A percentile compares a stretch with the other conserved stretches of the same genome.
Conservation (phyloP, 1,139 yeast genomes). For the Lodderomyces metapsilosis region DNA sequence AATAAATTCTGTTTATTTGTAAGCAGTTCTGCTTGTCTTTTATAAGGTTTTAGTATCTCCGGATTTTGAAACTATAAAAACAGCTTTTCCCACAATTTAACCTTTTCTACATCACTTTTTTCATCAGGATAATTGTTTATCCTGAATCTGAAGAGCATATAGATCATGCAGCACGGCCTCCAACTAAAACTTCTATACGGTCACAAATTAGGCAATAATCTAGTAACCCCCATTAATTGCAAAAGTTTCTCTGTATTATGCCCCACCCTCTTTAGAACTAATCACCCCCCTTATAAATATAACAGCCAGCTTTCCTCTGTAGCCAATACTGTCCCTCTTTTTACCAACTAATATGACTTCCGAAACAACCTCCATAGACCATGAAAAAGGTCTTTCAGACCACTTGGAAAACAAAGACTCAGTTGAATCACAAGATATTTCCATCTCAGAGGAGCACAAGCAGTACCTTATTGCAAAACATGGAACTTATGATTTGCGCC, state of each 20-base stretch:
- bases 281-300: background rate
- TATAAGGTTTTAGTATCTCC: no score
- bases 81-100: no score
- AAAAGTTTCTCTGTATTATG: no score
- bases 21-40: no score
- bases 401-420: background rate
- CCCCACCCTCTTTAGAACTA: no score
- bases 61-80: no score
- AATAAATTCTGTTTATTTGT: no score
- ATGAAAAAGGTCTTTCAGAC: background rate
- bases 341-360: background rate
- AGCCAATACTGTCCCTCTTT: background rate
- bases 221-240: no score
- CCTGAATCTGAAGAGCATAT: background rate
- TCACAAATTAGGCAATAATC: no score
- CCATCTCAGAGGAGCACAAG: slow-evolving; percentile 12
- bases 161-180: background rate
- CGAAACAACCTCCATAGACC: background rate
- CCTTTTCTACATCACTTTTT: background rate
- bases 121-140: background rate
- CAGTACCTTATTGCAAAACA: slow-evolving; percentile 17
- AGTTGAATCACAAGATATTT: background rate
- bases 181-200: no score
- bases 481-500: slow-evolving; percentile 18
- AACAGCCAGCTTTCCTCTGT: background rate